Base-by-base conservation (phyloP, 371 early-diverging fungal species). In the Rhizomucor pusillus region DNA sequence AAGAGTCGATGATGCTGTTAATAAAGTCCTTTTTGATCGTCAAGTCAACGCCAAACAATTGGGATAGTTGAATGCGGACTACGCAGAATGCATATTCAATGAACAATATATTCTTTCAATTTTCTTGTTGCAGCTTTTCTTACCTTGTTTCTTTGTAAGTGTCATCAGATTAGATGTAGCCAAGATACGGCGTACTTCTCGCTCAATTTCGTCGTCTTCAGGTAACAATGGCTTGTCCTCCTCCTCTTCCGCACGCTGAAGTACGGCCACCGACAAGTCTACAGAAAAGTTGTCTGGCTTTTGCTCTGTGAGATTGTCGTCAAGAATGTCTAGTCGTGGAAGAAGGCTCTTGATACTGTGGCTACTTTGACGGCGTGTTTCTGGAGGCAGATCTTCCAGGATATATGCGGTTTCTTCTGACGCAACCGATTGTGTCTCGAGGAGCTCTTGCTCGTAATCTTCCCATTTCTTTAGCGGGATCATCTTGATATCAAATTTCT, bases 131-230 rank as follows among this genome's bases (percentile, higher is more conserved):
- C 3, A 11, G 6, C n/a, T 18, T 9, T 18, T 10, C 16, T 24
- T 79, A 84, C 81, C 83, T 77, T 87, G 87, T 61, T 91, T 90
- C 71, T 91, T 90, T 23, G 91, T 89, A 29, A 90, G 72, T 29
- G 76, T 79, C 86, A 89, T 89, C 34, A 92, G 72, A 56, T 92
- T 82, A n/a, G 93, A 82, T 1, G 74, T 87, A 9, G 82, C 61
- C 11, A 97, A 76, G 25, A 95, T 91, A 37, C 76, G 75, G 29
- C 81, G 75, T 50, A 94, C 89, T 67, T 92, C 91, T 43, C 69
- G 71, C 11, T 91, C 77, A 41, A 97, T 79, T 60, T 93, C 90
- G 40, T 91, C 92, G 49, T 96, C 92, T n/a, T 87, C 86, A 1
- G 93, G 93, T 29, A 84, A 63, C 25, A 73, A 74, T 10, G 48